These are phyloP conservation scores for Lepidium africanum DNA, from an alignment of 345 rosid genomes.

Conservation along the genomic window DNA sequence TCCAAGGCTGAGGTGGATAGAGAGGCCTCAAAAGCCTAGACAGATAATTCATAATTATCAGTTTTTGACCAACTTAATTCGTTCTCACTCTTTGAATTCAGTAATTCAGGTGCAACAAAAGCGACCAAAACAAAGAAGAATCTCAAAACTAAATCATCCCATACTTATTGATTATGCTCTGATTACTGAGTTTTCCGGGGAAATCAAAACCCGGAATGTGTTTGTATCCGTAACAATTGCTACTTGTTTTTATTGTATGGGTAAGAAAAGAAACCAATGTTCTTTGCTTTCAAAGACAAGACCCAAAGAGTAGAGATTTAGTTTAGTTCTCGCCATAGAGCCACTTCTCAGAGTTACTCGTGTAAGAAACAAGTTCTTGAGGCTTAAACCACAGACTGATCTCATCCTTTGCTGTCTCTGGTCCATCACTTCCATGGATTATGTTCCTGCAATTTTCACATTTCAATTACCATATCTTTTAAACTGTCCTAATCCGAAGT, in stretches of 20 bases:
- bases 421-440: conserved; percentile 98
- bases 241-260: neutral
- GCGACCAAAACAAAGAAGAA: neutral
- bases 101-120: neutral
- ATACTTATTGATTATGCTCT: conserved; percentile 1
- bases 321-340: conserved; percentile 62
- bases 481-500: neutral
- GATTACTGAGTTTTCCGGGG: neutral
- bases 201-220: neutral
- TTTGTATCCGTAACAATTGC: neutral
- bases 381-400: conserved; percentile 91
- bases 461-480: neutral
- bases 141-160: neutral
- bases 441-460: conserved; percentile 53
- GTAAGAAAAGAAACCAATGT: neutral
- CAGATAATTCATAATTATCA: too few species aligned
- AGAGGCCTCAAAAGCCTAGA: too few species aligned
- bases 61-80: too few species aligned
- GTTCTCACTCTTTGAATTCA: neutral
- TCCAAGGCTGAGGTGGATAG: too few species aligned
- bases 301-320: neutral
- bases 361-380: conserved; percentile 78
- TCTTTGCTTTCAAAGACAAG: neutral
- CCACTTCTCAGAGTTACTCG: conserved; percentile 89
- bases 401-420: conserved; percentile 93